These are phyloP conservation scores for Casaregolazyma lundiana DNA, from an alignment of 1,139 yeast species.

Conservation along the genomic window DNA sequence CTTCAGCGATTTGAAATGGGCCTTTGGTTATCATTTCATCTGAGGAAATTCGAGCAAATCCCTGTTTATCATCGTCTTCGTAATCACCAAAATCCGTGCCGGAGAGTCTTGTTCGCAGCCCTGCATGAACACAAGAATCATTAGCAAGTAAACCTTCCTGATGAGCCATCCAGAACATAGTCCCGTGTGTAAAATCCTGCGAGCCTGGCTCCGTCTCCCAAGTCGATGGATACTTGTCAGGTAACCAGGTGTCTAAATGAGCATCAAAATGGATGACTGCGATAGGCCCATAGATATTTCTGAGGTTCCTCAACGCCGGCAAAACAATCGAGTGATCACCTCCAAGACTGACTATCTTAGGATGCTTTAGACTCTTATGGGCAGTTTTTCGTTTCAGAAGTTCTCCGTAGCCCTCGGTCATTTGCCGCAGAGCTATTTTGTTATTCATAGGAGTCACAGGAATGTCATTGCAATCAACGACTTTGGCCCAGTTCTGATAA, in stretches of 20 bases:
- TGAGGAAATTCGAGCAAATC: constrained; percentile 60
- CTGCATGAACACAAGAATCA: constrained; percentile 57
- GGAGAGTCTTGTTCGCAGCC: constrained; percentile 50
- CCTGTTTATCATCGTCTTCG: constrained; percentile 59
- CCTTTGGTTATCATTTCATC: constrained; percentile 60
- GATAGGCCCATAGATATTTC: constrained; percentile 57
- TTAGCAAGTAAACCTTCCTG: constrained; percentile 56
- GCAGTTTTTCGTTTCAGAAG: constrained; percentile 46
- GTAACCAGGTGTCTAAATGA: constrained; percentile 69
- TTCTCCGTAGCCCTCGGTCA: constrained; percentile 60
- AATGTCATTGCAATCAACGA: constrained; percentile 75
- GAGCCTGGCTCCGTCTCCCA: constrained; percentile 22
- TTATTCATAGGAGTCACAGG: constrained; percentile 83
- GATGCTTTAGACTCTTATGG: constrained; percentile 15
- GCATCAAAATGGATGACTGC: constrained; percentile 74
- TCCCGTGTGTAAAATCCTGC: constrained; percentile 57
- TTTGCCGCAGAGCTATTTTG: constrained; percentile 61
- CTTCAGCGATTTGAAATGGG: constrained; percentile 46
- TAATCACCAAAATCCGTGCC: constrained; percentile 41
- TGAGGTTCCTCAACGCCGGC: constrained; percentile 61
- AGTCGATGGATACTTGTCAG: constrained; percentile 24
- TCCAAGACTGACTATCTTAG: constrained; percentile 22
- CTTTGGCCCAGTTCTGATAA: constrained; percentile 50
- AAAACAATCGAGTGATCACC: constrained; percentile 63
- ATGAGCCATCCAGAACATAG: constrained; percentile 63